Conservation (phyloP, 768 basidiomycete genomes). For the Lentinula aciculospora region DNA sequence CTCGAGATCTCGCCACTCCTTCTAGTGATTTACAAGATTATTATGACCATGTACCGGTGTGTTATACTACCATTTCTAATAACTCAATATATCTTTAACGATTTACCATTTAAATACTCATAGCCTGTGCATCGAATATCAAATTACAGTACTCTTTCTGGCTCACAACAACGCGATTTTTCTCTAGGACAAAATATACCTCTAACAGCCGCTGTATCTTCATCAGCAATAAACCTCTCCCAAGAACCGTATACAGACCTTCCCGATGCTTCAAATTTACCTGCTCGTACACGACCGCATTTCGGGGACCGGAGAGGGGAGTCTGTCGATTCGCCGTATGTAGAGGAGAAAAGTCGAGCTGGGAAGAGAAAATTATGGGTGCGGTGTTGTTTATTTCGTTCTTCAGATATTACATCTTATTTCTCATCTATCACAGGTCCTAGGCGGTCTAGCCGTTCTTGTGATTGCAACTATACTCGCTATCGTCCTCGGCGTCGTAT, state of each 20-base stretch:
- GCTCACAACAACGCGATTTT: not conserved
- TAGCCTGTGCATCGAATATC: conserved; percentile 1
- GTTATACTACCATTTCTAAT: not conserved
- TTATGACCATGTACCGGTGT: conserved; percentile 5
- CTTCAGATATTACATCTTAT: not conserved
- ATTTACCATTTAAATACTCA: too few species aligned
- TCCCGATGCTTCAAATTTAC: not conserved
- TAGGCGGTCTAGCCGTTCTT: conserved; percentile 34
- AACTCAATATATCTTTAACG: too few species aligned
- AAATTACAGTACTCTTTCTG: not conserved
- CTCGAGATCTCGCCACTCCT: not conserved
- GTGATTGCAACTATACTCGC: conserved; percentile 43
- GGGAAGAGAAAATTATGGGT: not conserved
- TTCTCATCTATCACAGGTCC: too few species aligned
- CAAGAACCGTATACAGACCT: not conserved
- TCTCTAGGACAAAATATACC: conserved; percentile 5
- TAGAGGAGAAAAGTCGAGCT: not conserved
- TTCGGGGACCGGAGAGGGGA: conserved; percentile 5
- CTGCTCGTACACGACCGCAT: not conserved
- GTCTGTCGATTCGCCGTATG: not conserved
- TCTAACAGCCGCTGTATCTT: not conserved
- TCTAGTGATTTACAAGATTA: conserved; percentile 5
- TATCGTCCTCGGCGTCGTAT: conserved; percentile 41
- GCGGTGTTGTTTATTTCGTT: not conserved
- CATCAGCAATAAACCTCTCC: not conserved